Conservation (phyloP, 2,329 filamentous ascomycete genomes). For the Colletotrichum cordylinicola region DNA sequence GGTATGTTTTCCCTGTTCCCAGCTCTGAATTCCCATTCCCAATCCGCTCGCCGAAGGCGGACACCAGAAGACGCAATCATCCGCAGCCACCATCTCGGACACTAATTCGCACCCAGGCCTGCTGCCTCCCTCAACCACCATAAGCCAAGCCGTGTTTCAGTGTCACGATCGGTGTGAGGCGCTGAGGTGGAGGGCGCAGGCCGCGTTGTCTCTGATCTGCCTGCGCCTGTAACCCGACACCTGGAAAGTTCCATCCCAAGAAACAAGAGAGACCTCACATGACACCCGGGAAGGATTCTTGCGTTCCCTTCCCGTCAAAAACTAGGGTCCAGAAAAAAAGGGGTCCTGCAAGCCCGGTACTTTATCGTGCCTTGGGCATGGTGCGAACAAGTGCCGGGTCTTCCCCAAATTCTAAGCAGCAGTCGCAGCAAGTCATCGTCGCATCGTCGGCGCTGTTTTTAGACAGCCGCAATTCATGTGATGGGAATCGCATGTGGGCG, state of each 20-base stretch:
- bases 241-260: neutral
- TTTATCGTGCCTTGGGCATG: neutral
- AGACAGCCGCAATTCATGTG: neutral
- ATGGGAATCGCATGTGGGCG: neutral
- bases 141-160: neutral
- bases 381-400: neutral
- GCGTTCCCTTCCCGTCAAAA: neutral
- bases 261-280: neutral
- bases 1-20: neutral
- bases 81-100: neutral
- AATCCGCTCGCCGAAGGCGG: neutral
- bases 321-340: neutral
- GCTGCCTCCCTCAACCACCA: neutral
- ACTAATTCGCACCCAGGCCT: neutral
- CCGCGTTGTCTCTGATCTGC: neutral
- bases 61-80: neutral
- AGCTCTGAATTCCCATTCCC: neutral
- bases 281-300: neutral
- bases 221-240: neutral
- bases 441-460: neutral
- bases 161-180: neutral
- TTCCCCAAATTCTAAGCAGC: constrained; percentile 15
- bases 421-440: neutral
- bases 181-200: neutral
- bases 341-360: neutral